phyloP scores from a whole-genome alignment of 2,329 filamentous ascomycete species.

The Beauveria medogensis region DNA sequence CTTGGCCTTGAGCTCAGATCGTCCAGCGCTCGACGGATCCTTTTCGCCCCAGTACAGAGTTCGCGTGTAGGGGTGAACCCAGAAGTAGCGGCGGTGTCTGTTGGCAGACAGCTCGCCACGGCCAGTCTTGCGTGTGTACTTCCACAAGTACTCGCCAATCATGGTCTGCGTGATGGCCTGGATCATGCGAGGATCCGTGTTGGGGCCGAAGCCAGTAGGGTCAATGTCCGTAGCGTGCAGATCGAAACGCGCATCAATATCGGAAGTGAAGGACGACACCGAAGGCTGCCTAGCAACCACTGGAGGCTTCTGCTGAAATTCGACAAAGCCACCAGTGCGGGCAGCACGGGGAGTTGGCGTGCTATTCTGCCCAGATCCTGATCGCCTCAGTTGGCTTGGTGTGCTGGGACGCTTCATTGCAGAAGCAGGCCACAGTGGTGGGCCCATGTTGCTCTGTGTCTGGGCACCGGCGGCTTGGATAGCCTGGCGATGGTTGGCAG shows the following conservation, averaged over 20 bases:
- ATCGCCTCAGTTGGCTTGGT: slow-evolving; percentile 43
- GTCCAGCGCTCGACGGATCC: slow-evolving; percentile 74
- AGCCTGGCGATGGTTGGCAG: slow-evolving; percentile 70
- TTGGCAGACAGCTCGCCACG: slow-evolving; percentile 82
- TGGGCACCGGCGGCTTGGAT: slow-evolving; percentile 63
- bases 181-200: slow-evolving; percentile 94
- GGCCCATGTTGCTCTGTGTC: slow-evolving; percentile 59
- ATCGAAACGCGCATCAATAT: slow-evolving; percentile 87
- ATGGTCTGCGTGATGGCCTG: slow-evolving; percentile 98
- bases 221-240: slow-evolving; percentile 48
- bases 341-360: slow-evolving; percentile 49
- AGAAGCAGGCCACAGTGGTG: slow-evolving; percentile 75
- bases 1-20: slow-evolving; percentile 69
- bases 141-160: slow-evolving; percentile 99
- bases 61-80: slow-evolving; percentile 95
- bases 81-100: slow-evolving; percentile 92
- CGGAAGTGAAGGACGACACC: slow-evolving; percentile 89
- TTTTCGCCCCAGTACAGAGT: slow-evolving; percentile 95
- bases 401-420: slow-evolving; percentile 56
- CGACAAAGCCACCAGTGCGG: slow-evolving; percentile 38
- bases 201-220: slow-evolving; percentile 53
- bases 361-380: slow-evolving; percentile 42
- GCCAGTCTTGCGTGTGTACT: slow-evolving; percentile 94
- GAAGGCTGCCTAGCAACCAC: slow-evolving; percentile 56
- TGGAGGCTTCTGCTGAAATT: slow-evolving; percentile 38